Evolutionary conservation across 495 filamentous ascomycete species (phyloP), one percentile per base, ranked within the genome.

Genomic region (Cercophora scortea): DNA sequence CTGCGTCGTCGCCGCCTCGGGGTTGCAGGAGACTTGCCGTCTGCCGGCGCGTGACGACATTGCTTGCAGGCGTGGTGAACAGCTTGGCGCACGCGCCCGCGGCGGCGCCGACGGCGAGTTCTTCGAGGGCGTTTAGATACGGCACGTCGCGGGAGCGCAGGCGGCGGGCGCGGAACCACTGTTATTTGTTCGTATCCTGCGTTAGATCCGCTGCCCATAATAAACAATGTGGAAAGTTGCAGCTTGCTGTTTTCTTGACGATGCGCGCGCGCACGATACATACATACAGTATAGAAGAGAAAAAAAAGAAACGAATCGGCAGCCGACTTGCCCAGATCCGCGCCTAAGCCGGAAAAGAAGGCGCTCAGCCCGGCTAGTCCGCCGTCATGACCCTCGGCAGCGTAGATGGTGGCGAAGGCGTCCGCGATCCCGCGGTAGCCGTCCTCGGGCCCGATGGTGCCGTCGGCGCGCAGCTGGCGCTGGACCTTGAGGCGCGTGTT

Each of bases 401-500:
- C 67, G 63, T 88, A 90, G 55, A 94, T 95, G 58, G 80, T 84
- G 41, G 72, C 64, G 17, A 83, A 81, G 1, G 86, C 89, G 69
- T 90, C 88, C 17, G 75, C 16, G 42, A 93, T 65, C 38, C 76
- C 75, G 11, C 62, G 68, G 66, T 93, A 87, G 38, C 60, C 64
- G 18, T 76, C 70, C 10, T 66, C 59, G 1, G 59, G 53, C 6
- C 45, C 40, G 11, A 72, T 68, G 16, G 49, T 43, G 3, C 63
- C 58, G 19, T 77, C 68, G 1, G 65, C 64, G 4, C 67, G 74
- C 19, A 83, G 71, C 52, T 81, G 82, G 40, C 80, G 77, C 65
- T 95, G 89, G 11, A 88, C 87, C 68, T 95, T 90, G 5, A 95
- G 79, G 11, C 90, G 79, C 13, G 90, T 89, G 53, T 90, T 84